phyloP scores from a whole-genome alignment of 768 basidiomycete genomes.

The Gloeopeniophorella convolvens region DNA sequence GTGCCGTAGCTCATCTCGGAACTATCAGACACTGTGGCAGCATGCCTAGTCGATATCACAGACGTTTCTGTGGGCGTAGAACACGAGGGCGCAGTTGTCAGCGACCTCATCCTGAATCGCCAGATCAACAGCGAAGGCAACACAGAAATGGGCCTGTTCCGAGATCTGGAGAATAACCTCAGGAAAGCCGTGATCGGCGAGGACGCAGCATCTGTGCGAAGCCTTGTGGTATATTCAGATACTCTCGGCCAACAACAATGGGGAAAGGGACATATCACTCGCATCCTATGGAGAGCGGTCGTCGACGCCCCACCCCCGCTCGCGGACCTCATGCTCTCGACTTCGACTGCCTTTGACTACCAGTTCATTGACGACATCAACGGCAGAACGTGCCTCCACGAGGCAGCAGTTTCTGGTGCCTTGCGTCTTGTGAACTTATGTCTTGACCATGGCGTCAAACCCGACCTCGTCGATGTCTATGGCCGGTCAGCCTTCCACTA shows the following conservation, averaged over 20 bases:
- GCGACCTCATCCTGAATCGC: slow-evolving; percentile 61
- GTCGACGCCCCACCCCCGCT: slow-evolving; percentile 72
- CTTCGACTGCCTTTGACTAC: slow-evolving; percentile 76
- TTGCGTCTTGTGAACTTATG: slow-evolving; percentile 75
- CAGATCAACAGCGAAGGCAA: slow-evolving; percentile 61
- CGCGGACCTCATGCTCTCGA: slow-evolving; percentile 66
- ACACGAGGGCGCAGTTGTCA: slow-evolving; percentile 73
- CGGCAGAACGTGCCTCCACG: slow-evolving; percentile 87
- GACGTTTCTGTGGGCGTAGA: slow-evolving; percentile 68
- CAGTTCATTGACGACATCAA: slow-evolving; percentile 95
- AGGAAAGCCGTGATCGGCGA: slow-evolving; percentile 64
- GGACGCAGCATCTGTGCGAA: slow-evolving; percentile 54
- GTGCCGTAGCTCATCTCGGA: slow-evolving; percentile 78
- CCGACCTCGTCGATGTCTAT: slow-evolving; percentile 78
- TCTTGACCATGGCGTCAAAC: slow-evolving; percentile 62
- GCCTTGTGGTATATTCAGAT: slow-evolving; percentile 67
- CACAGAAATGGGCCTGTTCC: slow-evolving; percentile 63
- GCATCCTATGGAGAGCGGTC: slow-evolving; percentile 93
- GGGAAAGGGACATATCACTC: slow-evolving; percentile 64
- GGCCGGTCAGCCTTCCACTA: slow-evolving; percentile 94
- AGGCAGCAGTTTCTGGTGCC: slow-evolving; percentile 82
- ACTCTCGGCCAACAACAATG: slow-evolving; percentile 54
- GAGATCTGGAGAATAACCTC: slow-evolving; percentile 85
- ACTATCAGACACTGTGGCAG: slow-evolving; percentile 85
- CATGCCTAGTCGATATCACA: slow-evolving; percentile 72